Conservation (phyloP, 257 asterid genomes). For the Eucommia ulmoides region DNA sequence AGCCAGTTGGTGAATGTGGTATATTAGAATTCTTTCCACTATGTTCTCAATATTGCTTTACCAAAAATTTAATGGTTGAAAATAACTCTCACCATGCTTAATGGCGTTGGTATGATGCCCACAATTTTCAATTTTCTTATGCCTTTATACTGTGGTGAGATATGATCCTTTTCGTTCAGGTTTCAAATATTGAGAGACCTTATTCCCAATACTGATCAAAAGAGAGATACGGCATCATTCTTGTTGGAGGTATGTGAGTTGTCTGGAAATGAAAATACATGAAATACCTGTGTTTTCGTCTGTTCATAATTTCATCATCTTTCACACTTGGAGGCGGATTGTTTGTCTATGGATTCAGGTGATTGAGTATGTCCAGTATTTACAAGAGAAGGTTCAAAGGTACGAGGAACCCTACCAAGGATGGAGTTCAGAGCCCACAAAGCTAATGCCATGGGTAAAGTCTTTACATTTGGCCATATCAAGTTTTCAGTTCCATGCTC, state of each 20-base stretch:
- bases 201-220: neutral
- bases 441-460: constrained; percentile 93
- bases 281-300: neutral
- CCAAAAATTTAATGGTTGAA: too few species aligned
- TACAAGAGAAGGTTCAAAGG: constrained; percentile 73
- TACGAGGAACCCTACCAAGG: constrained; percentile 74
- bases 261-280: neutral
- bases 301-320: neutral
- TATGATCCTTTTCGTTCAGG: neutral
- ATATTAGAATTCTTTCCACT: too few species aligned
- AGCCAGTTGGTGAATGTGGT: too few species aligned
- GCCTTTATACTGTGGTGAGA: neutral
- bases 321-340: constrained; percentile 1
- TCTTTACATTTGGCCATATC: constrained; percentile 6
- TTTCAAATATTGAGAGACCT: neutral
- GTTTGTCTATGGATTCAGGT: constrained; percentile 41
- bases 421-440: constrained; percentile 82
- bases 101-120: too few species aligned
- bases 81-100: too few species aligned
- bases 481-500: neutral
- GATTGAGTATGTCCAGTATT: constrained; percentile 67
- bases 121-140: too few species aligned
- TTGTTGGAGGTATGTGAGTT: neutral
- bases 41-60: too few species aligned
- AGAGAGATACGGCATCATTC: neutral